These are phyloP conservation scores for Phytophthora tubulina DNA, from an alignment of 352 stramenopile genomes.

Conservation along the genomic window DNA sequence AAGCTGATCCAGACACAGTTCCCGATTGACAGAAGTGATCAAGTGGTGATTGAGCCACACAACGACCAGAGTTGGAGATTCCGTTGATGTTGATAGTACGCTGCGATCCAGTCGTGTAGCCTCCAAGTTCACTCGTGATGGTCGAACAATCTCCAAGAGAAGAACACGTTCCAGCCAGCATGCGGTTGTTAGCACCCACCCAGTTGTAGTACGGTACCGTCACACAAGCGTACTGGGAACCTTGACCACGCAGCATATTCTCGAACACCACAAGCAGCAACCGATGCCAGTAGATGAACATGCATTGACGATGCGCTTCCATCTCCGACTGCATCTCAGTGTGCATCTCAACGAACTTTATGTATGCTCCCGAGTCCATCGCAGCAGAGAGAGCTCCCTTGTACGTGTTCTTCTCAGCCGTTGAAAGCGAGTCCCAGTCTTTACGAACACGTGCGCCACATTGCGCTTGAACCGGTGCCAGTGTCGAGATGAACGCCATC, in stretches of 20 bases:
- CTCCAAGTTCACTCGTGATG: conserved; percentile 54
- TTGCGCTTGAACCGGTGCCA: conserved; percentile 9
- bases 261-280: conserved; percentile 74
- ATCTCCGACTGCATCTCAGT: conserved; percentile 64
- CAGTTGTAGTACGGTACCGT: conserved; percentile 88
- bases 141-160: conserved; percentile 59
- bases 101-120: conserved; percentile 31
- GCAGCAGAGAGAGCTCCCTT: conserved; percentile 51
- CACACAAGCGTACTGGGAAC: conserved; percentile 62
- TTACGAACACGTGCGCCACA: conserved; percentile 50
- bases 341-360: conserved; percentile 74
- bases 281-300: conserved; percentile 89
- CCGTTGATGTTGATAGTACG: conserved; percentile 58
- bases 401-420: conserved; percentile 53
- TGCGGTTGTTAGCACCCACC: conserved; percentile 57
- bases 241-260: conserved; percentile 83
- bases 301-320: conserved; percentile 67
- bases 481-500: conserved; percentile 7
- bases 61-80: conserved; percentile 47
- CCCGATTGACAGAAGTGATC: conserved; percentile 69
- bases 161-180: conserved; percentile 48
- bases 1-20: conserved; percentile 28
- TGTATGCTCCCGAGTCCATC: conserved; percentile 67
- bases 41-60: conserved; percentile 45
- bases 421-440: conserved; percentile 36